Conservation (phyloP, 768 basidiomycete genomes). For the Leucocoprinus sp. region DNA sequence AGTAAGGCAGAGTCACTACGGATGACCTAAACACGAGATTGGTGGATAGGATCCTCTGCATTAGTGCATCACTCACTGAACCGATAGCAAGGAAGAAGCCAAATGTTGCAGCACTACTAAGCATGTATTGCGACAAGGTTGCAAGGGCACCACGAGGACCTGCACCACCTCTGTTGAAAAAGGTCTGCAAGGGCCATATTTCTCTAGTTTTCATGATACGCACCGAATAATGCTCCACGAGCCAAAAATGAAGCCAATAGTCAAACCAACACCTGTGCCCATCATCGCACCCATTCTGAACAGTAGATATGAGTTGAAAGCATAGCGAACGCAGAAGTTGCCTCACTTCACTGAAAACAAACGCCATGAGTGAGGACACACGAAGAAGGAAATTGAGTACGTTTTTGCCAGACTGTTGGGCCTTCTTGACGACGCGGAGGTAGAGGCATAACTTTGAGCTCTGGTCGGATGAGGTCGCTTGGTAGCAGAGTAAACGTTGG, state of each 20-base stretch:
- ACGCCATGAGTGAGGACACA: constrained; percentile 12
- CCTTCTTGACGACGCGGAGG: constrained; percentile 12
- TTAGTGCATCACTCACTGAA: constrained; percentile 45
- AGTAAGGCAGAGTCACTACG: constrained; percentile 64
- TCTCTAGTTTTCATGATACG: constrained; percentile 18
- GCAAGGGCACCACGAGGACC: constrained; percentile 86
- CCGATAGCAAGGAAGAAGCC: constrained; percentile 95
- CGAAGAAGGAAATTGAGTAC: constrained; percentile 31
- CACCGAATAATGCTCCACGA: constrained; percentile 87
- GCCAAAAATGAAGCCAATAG: constrained; percentile 97
- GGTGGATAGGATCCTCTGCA: constrained; percentile 2
- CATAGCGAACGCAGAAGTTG: background rate
- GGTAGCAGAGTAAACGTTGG: constrained; percentile 11
- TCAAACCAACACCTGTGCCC: constrained; percentile 91
- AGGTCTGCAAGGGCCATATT: background rate
- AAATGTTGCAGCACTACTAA: constrained; percentile 95
- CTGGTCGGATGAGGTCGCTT: constrained; percentile 22
- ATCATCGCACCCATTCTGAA: constrained; percentile 87
- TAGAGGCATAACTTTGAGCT: constrained; percentile 54
- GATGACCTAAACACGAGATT: constrained; percentile 56
- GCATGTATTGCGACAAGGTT: constrained; percentile 97
- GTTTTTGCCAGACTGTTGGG: constrained; percentile 54
- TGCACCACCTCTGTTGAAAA: constrained; percentile 60
- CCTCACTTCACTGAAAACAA: constrained; percentile 49
- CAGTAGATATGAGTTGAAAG: background rate